phyloP scores from a whole-genome alignment of 2,329 filamentous ascomycete species.

The Trichoderma koningiopsis region DNA sequence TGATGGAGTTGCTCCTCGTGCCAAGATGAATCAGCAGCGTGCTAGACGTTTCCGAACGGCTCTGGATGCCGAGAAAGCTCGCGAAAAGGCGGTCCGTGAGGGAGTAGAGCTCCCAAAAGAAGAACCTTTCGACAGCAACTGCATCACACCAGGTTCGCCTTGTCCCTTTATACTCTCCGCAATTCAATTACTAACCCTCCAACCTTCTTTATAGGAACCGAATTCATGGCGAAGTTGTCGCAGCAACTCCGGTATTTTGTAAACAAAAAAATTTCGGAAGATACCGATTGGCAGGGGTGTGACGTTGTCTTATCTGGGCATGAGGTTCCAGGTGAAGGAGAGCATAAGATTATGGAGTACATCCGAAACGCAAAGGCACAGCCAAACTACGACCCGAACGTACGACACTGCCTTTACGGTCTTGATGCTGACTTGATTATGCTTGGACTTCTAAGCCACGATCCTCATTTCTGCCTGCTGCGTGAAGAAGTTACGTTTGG shows the following conservation, averaged over 20 bases:
- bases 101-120: constrained; percentile 94
- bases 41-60: constrained; percentile 93
- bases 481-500: constrained; percentile 98
- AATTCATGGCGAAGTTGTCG: constrained; percentile 96
- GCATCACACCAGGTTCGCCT: constrained; percentile 79
- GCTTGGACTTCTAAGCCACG: constrained; percentile 94
- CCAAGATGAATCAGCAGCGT: constrained; percentile 99
- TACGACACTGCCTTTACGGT: constrained; percentile 95
- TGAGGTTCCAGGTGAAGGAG: constrained; percentile 95
- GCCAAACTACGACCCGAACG: constrained; percentile 86
- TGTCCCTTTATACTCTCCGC: background rate
- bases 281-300: constrained; percentile 95
- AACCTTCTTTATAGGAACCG: constrained; percentile 58
- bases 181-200: background rate
- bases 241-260: constrained; percentile 96
- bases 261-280: constrained; percentile 97
- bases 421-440: constrained; percentile 98
- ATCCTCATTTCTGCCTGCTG: constrained; percentile 95
- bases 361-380: constrained; percentile 97
- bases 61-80: constrained; percentile 82
- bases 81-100: constrained; percentile 87
- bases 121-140: constrained; percentile 97
- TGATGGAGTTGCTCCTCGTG: constrained; percentile 93
- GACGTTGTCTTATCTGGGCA: constrained; percentile 96
- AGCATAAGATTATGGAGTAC: constrained; percentile 99